Evolutionary conservation across 1,284 basidiomycete genomes (phyloP).

Genomic region (Pseudomicrostroma phylloplanum): DNA sequence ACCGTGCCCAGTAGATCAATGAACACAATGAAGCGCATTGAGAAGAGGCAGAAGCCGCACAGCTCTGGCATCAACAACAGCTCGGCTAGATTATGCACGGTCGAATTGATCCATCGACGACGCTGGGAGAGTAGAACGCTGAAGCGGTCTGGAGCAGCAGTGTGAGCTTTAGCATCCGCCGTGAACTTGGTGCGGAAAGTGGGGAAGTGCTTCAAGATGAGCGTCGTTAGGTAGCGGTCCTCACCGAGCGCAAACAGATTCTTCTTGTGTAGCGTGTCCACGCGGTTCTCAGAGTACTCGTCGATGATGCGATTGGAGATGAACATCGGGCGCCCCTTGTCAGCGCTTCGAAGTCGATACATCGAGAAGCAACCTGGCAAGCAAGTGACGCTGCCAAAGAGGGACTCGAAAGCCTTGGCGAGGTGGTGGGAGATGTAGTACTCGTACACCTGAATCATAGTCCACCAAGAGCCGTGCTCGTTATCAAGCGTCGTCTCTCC

Average conservation of each 20-base stretch:
- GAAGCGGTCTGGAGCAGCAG: conserved; percentile 64
- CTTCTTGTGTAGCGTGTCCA: conserved; percentile 83
- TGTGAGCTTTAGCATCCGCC: conserved; percentile 74
- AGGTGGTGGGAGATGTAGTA: conserved; percentile 61
- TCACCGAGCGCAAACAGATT: conserved; percentile 93
- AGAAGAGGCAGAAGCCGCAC: conserved; percentile 85
- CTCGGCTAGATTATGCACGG: conserved; percentile 92
- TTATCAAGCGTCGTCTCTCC: conserved; percentile 87
- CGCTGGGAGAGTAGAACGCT: conserved; percentile 90
- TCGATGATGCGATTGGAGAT: conserved; percentile 75
- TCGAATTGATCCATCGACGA: conserved; percentile 99
- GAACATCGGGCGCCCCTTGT: conserved; percentile 51
- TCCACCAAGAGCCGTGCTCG: conserved; percentile 84
- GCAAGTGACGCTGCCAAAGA: conserved; percentile 97
- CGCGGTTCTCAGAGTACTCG: conserved; percentile 91
- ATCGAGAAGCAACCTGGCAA: conserved; percentile 63
- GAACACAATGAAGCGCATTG: conserved; percentile 96
- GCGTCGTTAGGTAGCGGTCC: conserved; percentile 93
- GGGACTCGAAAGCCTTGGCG: conserved; percentile 92
- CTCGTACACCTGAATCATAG: conserved; percentile 75
- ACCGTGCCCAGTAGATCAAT: conserved; percentile 74
- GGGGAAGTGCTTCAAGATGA: conserved; percentile 67
- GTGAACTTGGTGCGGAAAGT: conserved; percentile 80
- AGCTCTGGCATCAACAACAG: conserved; percentile 85
- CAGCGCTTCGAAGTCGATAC: conserved; percentile 48